Percentiles rank a stretch among this genome's conserved stretches.
Conservation (phyloP, 148 eudicot species). For the Selenicereus undatus region DNA sequence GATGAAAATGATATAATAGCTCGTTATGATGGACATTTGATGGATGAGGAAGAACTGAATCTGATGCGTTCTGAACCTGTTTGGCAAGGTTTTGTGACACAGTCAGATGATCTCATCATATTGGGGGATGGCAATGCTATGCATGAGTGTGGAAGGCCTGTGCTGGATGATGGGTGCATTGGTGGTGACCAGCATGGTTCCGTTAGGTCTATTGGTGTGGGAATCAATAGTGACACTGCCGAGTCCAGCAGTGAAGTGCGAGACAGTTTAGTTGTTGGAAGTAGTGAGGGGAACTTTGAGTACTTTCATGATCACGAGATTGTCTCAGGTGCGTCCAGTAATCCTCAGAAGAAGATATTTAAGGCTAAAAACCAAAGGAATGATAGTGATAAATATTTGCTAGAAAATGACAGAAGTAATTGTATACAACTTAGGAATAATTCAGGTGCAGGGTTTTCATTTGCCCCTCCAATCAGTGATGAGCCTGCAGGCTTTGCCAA, state of each 20-base stretch:
- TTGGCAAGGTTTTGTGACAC: conserved; percentile 94
- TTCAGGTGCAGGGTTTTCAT: conserved; percentile 68
- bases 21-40: conserved; percentile 85
- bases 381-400: conserved; percentile 40
- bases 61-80: conserved; percentile 90
- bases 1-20: conserved; percentile 57
- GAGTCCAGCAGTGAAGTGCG: conserved; percentile 80
- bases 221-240: conserved; percentile 89
- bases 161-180: conserved; percentile 54
- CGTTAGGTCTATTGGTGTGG: conserved; percentile 96
- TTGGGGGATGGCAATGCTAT: conserved; percentile 61
- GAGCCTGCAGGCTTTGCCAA: conserved; percentile 56
- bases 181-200: conserved; percentile 89
- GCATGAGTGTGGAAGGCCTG: conserved; percentile 55
- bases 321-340: conserved; percentile 43
- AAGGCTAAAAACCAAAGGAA: conserved; percentile 41
- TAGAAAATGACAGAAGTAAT: conserved; percentile 35
- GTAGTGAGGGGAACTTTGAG: conserved; percentile 81
- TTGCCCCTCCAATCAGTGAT: conserved; percentile 68
- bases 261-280: conserved; percentile 87
- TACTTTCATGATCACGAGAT: conserved; percentile 62
- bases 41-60: conserved; percentile 87
- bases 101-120: conserved; percentile 77
- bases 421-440: conserved; percentile 35
- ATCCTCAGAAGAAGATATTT: conserved; percentile 35